Evolutionary conservation across 306 rosid genomes (phyloP), one percentile per base, ranked within the genome.

Genomic region (Clitoria ternatea): DNA sequence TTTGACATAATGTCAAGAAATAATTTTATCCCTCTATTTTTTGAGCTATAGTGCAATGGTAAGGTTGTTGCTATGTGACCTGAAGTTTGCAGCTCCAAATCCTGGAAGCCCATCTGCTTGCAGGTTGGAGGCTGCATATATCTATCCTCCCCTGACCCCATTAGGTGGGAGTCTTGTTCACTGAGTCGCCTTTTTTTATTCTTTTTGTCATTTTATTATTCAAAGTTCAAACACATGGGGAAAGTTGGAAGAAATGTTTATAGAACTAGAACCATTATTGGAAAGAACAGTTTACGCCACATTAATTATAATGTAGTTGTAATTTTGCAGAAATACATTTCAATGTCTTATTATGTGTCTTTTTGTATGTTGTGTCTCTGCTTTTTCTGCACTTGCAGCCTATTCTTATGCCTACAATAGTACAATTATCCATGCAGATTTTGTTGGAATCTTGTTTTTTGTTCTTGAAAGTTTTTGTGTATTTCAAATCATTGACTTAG

Each of bases 1-100:
- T 45, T 45, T 79, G 64, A 53, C 32, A 53, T 29, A 69, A 63
- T 74, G 57, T 73, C 66, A 43, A 63, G n/a, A 48, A 53, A 77
- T 56, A 30, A 40, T 77, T 30, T 24, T 23, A 4, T 6, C 27
- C 23, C 44, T 61, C 67, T 57, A 14, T 35, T 61, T 17, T 56
- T 22, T n/a, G 7, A 10, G 32, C 17, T 32, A 14, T 14, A 23
- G 22, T 7, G 7, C 63, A 14, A 56, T 56, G 63, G 23, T 29
- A 26, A 56, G 40, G 23, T 29, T n/a, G 29, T 27, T 27, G 39
- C 37, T 13, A 6, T 13, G 39, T 55, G 40, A 14, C 40, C 7
- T 29, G 42, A 42, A 56, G 42, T 10, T 30, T 23, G 15, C 7
- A 6, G 30, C n/a, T 56, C 30, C 3, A 56, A 56, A 30, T 29